Evolutionary conservation across 768 basidiomycete genomes (phyloP).

Genomic region (Lactarius akahatsu): DNA sequence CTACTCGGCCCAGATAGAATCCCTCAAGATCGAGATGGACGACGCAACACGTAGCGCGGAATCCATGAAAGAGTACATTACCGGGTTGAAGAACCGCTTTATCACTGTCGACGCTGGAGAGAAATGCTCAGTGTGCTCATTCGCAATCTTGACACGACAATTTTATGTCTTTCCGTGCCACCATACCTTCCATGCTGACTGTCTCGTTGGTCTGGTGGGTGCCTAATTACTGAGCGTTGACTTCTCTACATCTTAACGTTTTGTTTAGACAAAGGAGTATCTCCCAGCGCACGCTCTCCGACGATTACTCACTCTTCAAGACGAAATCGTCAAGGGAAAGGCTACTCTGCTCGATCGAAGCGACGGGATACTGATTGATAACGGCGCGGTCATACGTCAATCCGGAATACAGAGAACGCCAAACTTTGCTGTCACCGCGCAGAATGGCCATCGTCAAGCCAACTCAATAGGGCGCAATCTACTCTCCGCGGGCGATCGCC

Average conservation of each 20-base stretch:
- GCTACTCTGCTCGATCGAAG: conserved; percentile 38
- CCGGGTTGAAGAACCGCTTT: conserved; percentile 81
- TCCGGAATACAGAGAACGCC: conserved; percentile 59
- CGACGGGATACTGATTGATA: conserved; percentile 7
- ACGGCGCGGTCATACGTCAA: conserved; percentile 40
- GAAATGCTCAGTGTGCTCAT: conserved; percentile 78
- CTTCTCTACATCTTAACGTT: conserved; percentile 6
- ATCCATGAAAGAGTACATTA: conserved; percentile 89
- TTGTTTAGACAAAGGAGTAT: conserved; percentile 87
- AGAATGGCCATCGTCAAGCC: conserved; percentile 63
- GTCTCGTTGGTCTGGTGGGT: conserved; percentile 89
- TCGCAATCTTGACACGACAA: conserved; percentile 77
- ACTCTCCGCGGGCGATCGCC: conserved; percentile 82
- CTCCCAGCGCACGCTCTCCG: conserved; percentile 79
- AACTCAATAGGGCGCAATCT: conserved; percentile 75
- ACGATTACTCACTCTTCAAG: conserved; percentile 83
- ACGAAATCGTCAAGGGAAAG: conserved; percentile 67
- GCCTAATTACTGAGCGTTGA: neutral
- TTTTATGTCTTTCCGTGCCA: conserved; percentile 99
- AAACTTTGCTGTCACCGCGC: conserved; percentile 59
- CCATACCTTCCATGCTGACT: conserved; percentile 97
- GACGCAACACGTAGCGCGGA: conserved; percentile 91
- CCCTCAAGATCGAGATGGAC: conserved; percentile 91
- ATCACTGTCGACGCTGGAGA: conserved; percentile 89
- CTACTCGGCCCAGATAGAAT: conserved; percentile 88